phyloP scores from a whole-genome alignment of 805 yeast genomes.

The Candida pini region DNA sequence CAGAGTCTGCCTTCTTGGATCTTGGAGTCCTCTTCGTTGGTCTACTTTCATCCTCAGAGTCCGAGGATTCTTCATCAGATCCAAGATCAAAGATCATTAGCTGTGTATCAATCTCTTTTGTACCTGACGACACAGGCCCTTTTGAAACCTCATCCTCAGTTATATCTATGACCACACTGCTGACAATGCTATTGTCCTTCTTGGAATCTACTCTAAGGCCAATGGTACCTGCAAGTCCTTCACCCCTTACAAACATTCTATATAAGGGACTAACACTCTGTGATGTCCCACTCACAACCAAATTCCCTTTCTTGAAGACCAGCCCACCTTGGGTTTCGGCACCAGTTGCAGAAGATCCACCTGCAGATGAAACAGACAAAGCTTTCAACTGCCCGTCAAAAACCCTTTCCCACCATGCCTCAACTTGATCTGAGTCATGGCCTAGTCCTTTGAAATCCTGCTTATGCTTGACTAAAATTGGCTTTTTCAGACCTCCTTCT shows the following conservation, averaged over 20 bases:
- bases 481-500: slow-evolving; percentile 75
- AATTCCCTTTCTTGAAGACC: slow-evolving; percentile 36
- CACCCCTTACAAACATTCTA: slow-evolving; percentile 82
- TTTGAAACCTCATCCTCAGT: slow-evolving; percentile 3
- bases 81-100: slow-evolving; percentile 17
- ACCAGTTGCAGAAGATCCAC: slow-evolving; percentile 1
- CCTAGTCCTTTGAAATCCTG: slow-evolving; percentile 90
- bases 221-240: slow-evolving; percentile 74
- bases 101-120: slow-evolving; percentile 11
- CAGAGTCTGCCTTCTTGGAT: slow-evolving; percentile 21
- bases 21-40: slow-evolving; percentile 10
- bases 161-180: slow-evolving; percentile 9
- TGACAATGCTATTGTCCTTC: slow-evolving; percentile 5
- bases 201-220: slow-evolving; percentile 27
- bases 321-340: slow-evolving; percentile 8
- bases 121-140: slow-evolving; percentile 9
- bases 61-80: slow-evolving; percentile 8
- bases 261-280: slow-evolving; percentile 68
- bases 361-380: slow-evolving; percentile 37
- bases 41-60: slow-evolving; percentile 23
- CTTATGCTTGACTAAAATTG: slow-evolving; percentile 85
- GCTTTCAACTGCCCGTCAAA: slow-evolving; percentile 90
- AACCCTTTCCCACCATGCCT: slow-evolving; percentile 95
- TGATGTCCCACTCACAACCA: slow-evolving; percentile 40
- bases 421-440: slow-evolving; percentile 65